phyloP scores from a whole-genome alignment of 345 rosid species.

The Euclidium syriacum region DNA sequence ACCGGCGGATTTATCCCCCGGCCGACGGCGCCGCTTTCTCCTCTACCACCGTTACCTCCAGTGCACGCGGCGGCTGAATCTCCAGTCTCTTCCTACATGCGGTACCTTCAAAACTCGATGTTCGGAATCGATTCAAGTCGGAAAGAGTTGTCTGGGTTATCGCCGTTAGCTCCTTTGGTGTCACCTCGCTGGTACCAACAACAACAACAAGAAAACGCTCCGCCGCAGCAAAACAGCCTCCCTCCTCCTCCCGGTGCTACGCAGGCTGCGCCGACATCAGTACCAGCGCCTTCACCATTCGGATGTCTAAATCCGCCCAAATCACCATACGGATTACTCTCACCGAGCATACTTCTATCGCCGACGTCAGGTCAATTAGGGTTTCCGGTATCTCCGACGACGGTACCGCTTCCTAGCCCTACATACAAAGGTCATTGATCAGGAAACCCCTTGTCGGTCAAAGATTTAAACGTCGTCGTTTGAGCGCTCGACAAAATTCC shows the following conservation, averaged over 20 bases:
- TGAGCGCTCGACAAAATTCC: conserved; percentile 2
- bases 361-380: conserved; percentile 53
- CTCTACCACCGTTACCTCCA: conserved; percentile 57
- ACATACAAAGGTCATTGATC: conserved; percentile 51
- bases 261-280: conserved; percentile 34
- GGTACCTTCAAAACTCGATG: conserved; percentile 55
- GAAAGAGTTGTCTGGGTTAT: conserved; percentile 54
- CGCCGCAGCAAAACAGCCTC: conserved; percentile 20
- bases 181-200: conserved; percentile 62
- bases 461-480: conserved; percentile 20
- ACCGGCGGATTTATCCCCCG: conserved; percentile 29
- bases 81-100: conserved; percentile 71
- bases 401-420: conserved; percentile 72
- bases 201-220: conserved; percentile 24
- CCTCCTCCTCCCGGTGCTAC: conserved; percentile 18
- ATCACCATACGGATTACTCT: conserved; percentile 55
- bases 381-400: conserved; percentile 67
- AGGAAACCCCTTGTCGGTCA: conserved; percentile 17
- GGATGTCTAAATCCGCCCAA: conserved; percentile 82
- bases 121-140: conserved; percentile 41
- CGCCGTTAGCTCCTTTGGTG: conserved; percentile 55
- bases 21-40: conserved; percentile 51
- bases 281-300: conserved; percentile 48
- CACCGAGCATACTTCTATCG: conserved; percentile 58
- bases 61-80: conserved; percentile 74